Evolutionary conservation across 108 stramenopile species (phyloP).

Genomic region (Cyclotella kingstonii): DNA sequence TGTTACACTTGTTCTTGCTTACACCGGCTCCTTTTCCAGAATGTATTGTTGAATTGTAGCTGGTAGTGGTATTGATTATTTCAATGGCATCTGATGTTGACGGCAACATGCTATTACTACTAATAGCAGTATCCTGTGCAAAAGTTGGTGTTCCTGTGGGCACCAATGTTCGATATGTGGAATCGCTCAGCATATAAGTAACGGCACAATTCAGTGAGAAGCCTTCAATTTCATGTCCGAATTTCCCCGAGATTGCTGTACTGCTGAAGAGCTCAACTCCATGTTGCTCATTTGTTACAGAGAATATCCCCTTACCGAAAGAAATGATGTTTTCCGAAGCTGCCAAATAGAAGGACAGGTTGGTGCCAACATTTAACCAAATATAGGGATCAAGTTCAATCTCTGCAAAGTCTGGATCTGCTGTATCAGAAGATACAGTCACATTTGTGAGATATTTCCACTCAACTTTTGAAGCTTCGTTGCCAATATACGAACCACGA

Average conservation of each 20-base stretch:
- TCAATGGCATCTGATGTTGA: no score
- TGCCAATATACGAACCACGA: slow-evolving; percentile 7
- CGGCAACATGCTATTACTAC: neutral
- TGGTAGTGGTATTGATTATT: no score
- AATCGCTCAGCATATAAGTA: slow-evolving; percentile 10
- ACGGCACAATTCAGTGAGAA: slow-evolving; percentile 26
- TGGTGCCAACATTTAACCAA: slow-evolving; percentile 3
- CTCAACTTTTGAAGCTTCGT: neutral
- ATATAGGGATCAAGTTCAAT: slow-evolving; percentile 5
- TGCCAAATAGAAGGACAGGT: slow-evolving; percentile 13
- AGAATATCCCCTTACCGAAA: slow-evolving; percentile 27
- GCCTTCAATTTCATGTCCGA: slow-evolving; percentile 23
- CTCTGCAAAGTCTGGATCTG: slow-evolving; percentile 14
- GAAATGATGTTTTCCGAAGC: slow-evolving; percentile 13
- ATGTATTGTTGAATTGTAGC: no score
- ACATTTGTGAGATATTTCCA: slow-evolving; percentile 4
- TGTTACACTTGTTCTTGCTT: no score
- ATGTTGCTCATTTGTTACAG: slow-evolving; percentile 11
- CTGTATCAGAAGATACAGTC: slow-evolving; percentile 1
- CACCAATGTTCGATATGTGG: neutral
- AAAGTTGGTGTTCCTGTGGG: neutral
- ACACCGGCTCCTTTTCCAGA: no score
- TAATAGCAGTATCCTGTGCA: neutral
- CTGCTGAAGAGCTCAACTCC: slow-evolving; percentile 24
- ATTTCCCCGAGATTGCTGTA: slow-evolving; percentile 26